These are phyloP conservation scores for Spathaspora passalidarum DNA, from an alignment of 805 yeast species.

Conservation along the genomic window DNA sequence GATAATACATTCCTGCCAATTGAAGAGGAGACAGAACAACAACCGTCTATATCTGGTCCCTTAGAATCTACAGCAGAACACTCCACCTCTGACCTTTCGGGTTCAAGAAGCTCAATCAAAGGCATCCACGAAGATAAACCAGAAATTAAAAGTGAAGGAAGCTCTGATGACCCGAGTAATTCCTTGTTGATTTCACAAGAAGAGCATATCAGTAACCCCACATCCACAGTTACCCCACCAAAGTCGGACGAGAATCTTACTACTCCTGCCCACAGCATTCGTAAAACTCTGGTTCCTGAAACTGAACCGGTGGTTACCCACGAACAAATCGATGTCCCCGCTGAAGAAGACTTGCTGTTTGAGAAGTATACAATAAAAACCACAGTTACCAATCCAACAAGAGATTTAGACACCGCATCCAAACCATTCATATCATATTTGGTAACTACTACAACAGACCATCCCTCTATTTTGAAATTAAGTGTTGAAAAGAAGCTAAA, in stretches of 20 bases:
- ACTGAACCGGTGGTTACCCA: neutral
- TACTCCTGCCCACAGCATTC: neutral
- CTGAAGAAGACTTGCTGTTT: constrained; percentile 4
- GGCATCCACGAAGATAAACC: neutral
- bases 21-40: constrained; percentile 2
- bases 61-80: neutral
- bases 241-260: neutral
- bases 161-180: constrained; percentile 10
- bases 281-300: neutral
- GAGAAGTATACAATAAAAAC: constrained; percentile 19
- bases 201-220: neutral
- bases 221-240: constrained; percentile 2
- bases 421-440: constrained; percentile 76
- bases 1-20: neutral
- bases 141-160: neutral
- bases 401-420: constrained; percentile 66
- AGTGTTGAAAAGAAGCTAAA: constrained; percentile 14
- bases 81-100: neutral
- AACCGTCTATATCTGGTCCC: neutral
- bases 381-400: constrained; percentile 58
- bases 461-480: constrained; percentile 50
- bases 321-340: neutral
- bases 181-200: constrained; percentile 9
- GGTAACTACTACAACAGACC: constrained; percentile 59
- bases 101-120: neutral